A percentile compares a stretch with the other conserved stretches of the same genome.
Conservation (phyloP, 2,329 filamentous ascomycete genomes). For the Penicillium sp. region DNA sequence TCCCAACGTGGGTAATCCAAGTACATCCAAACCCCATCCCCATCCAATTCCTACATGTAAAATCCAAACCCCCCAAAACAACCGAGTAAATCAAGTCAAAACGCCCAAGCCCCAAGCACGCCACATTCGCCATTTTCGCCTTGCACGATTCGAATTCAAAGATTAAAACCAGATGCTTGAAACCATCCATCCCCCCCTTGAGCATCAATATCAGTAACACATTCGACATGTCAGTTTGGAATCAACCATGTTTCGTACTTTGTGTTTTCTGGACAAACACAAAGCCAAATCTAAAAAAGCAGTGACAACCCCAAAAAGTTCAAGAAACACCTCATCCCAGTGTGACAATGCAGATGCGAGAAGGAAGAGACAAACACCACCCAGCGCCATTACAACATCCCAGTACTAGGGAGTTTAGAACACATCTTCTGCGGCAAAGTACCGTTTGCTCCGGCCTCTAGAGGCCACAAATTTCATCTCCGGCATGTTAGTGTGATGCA, state of each 20-base stretch:
- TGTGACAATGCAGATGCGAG: conserved; percentile 25
- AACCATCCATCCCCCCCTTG: neutral
- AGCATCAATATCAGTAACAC: conserved; percentile 2
- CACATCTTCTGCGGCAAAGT: conserved; percentile 65
- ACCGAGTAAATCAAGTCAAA: neutral
- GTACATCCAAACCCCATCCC: neutral
- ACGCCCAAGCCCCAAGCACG: conserved; percentile 16
- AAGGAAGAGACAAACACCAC: conserved; percentile 7
- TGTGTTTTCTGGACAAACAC: conserved; percentile 3
- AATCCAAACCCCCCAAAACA: neutral
- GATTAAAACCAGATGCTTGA: neutral
- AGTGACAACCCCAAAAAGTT: neutral
- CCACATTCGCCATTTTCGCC: conserved; percentile 14
- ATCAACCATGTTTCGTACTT: conserved; percentile 1
- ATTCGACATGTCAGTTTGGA: conserved; percentile 2
- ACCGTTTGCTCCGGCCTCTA: conserved; percentile 66
- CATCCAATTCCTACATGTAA: neutral
- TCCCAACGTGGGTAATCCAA: neutral
- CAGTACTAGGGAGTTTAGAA: conserved; percentile 23
- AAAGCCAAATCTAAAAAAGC: conserved; percentile 13
- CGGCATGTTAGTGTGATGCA: conserved; percentile 77
- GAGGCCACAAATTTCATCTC: conserved; percentile 69
- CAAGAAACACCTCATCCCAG: conserved; percentile 8
- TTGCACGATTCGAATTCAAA: conserved; percentile 10
- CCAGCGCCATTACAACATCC: conserved; percentile 6